Percentiles rank a stretch among this genome's conserved stretches.
Conservation (phyloP, 2,329 filamentous ascomycete genomes). For the Colletotrichum trifolii region DNA sequence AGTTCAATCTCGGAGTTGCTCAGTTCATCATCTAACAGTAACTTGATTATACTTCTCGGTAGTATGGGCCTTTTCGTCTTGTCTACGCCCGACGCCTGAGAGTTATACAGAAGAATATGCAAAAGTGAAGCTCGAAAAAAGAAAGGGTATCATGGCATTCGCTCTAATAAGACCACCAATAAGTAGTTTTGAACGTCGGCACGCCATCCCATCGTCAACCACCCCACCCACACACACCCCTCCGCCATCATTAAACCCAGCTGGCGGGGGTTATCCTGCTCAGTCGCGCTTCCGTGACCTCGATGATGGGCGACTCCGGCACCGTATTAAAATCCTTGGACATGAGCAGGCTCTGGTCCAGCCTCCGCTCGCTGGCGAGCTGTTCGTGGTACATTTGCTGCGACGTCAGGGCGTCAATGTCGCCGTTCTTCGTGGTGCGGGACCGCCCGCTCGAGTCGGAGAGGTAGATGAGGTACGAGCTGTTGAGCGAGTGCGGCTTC, state of each 20-base stretch:
- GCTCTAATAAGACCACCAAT: constrained; percentile 11
- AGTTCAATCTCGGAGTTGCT: no score
- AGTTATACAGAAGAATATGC: neutral
- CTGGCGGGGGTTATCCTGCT: no score
- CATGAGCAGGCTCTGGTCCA: neutral
- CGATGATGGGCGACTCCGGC: neutral
- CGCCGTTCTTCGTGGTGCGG: neutral
- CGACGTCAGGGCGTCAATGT: neutral
- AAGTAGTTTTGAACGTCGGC: neutral
- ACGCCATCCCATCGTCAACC: no score
- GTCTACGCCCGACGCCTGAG: neutral
- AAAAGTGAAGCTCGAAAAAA: neutral
- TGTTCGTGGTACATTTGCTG: constrained; percentile 12
- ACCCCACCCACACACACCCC: no score
- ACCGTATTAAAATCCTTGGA: neutral
- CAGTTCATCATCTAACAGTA: no score
- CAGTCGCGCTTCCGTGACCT: no score
- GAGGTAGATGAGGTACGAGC: constrained; percentile 8
- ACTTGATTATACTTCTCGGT: no score
- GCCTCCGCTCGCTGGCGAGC: neutral
- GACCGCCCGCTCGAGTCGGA: constrained; percentile 4
- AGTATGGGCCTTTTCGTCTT: no score
- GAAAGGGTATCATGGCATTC: constrained; percentile 9
- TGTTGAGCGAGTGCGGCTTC: neutral
- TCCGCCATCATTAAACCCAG: no score